phyloP scores from a whole-genome alignment of 805 yeast species.

The Yamadazyma olivae region DNA sequence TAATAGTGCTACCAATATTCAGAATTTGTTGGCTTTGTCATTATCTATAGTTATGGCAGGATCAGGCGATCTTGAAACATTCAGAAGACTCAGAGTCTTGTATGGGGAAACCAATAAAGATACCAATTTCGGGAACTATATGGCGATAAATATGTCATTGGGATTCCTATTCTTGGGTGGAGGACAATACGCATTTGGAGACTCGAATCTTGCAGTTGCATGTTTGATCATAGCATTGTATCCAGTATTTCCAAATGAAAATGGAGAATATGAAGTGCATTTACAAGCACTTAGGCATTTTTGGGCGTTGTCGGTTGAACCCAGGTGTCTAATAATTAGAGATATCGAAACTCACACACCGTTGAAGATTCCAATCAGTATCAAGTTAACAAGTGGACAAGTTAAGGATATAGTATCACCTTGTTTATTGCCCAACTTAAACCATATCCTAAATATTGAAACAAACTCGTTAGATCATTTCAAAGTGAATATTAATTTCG shows the following conservation, averaged over 20 bases:
- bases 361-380: constrained; percentile 44
- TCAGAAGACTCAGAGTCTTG: constrained; percentile 67
- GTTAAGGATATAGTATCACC: constrained; percentile 49
- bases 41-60: constrained; percentile 82
- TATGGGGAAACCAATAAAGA: constrained; percentile 54
- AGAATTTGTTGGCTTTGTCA: constrained; percentile 61
- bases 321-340: constrained; percentile 74
- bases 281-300: constrained; percentile 84
- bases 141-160: constrained; percentile 75
- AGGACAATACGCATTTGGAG: constrained; percentile 80
- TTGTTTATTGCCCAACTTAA: constrained; percentile 61
- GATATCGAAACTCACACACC: constrained; percentile 63
- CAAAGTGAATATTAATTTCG: constrained; percentile 47
- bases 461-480: constrained; percentile 50
- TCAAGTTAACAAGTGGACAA: constrained; percentile 36
- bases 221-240: constrained; percentile 70
- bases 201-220: constrained; percentile 63
- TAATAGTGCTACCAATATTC: constrained; percentile 51
- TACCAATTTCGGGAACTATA: constrained; percentile 63
- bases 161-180: constrained; percentile 91
- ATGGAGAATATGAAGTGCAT: constrained; percentile 52
- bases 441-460: constrained; percentile 45
- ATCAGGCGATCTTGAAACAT: constrained; percentile 78
- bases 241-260: constrained; percentile 60
- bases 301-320: constrained; percentile 84